Base-by-base conservation (phyloP, 768 basidiomycete genomes). In the Hericium coralloides region DNA sequence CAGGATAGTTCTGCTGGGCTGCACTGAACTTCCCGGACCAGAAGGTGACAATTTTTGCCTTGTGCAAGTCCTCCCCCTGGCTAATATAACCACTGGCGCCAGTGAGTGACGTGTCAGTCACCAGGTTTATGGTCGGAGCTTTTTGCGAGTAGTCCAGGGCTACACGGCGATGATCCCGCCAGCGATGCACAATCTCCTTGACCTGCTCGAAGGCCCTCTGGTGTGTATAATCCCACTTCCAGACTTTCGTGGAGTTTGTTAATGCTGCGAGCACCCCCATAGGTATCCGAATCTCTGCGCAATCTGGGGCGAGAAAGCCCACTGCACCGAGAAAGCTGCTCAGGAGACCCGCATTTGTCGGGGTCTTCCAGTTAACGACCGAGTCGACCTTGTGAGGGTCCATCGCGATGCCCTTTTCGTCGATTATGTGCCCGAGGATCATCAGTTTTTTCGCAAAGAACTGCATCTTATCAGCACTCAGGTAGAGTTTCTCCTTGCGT, bases 361-460 rank as follows among this genome's bases (percentile, higher is more conserved):
- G 76, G 14, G 59, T 65, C 26, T 63, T 23, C 76, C 73, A 78
- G 0, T 71, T 61, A 0, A 65, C 38, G 2, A 78, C 69, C 0
- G 55, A 37, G 1, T 38, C 52, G 50, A 78, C 55, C 57, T 78
- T 79, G 58, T 76, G 69, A 0, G 56, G 8, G 38, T 75, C 70
- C 0, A 70, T 66, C 49, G 73, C 70, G 0, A 78, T 64, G 0
- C 77, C 74, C 1, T 64, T 18, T 18, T 74, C 64, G 55, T 75
- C 72, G 3, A 79, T 72, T 0, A 72, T 45, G 48, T 76, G 74
- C 0, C 77, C 75, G 0, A 79, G 65, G 15, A 53, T 38, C 6
- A 38, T 53, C 37, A 38, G 5, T n/a, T 2, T 39, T 17, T 38
- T 22, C 1, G 25, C 37, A 39, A 41, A 53, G 5, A 53, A 53